These are phyloP conservation scores for Vaccinium myrtillus DNA, from an alignment of 148 eudicot genomes.

Conservation along the genomic window DNA sequence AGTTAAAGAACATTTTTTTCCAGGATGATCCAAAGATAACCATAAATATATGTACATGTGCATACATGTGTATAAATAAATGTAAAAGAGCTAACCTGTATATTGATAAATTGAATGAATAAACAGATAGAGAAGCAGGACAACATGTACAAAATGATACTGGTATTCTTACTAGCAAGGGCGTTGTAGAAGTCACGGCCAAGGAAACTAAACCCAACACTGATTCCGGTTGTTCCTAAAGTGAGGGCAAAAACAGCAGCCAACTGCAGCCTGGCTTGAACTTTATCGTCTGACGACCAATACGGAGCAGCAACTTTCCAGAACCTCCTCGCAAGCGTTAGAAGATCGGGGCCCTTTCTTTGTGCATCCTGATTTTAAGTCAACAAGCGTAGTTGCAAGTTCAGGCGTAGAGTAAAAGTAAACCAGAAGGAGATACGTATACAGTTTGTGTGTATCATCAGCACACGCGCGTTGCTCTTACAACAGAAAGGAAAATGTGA, in stretches of 20 bases:
- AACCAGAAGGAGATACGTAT: background rate
- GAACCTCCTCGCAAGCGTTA: constrained; percentile 60
- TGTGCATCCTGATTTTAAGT: constrained; percentile 19
- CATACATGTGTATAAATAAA: background rate
- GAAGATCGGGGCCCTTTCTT: constrained; percentile 62
- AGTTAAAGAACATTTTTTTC: constrained; percentile 12
- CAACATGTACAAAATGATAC: background rate
- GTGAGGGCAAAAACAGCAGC: constrained; percentile 89
- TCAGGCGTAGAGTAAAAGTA: background rate
- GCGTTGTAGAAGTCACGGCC: constrained; percentile 98
- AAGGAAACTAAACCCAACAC: constrained; percentile 89
- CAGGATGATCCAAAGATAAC: background rate
- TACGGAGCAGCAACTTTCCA: constrained; percentile 96
- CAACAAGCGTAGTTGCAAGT: background rate
- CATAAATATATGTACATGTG: background rate
- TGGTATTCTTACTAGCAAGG: constrained; percentile 61
- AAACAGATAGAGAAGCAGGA: background rate
- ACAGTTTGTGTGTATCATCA: background rate
- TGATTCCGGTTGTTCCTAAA: constrained; percentile 87
- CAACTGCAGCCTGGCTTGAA: constrained; percentile 68
- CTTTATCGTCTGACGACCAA: constrained; percentile 88
- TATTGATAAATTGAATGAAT: background rate
- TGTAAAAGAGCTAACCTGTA: background rate
- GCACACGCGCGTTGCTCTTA: background rate
- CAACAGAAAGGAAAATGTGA: background rate